A percentile compares a stretch with the other conserved stretches of the same genome.
phyloP scores from a whole-genome alignment of 768 basidiomycete genomes.

The Roridomyces roridus region DNA sequence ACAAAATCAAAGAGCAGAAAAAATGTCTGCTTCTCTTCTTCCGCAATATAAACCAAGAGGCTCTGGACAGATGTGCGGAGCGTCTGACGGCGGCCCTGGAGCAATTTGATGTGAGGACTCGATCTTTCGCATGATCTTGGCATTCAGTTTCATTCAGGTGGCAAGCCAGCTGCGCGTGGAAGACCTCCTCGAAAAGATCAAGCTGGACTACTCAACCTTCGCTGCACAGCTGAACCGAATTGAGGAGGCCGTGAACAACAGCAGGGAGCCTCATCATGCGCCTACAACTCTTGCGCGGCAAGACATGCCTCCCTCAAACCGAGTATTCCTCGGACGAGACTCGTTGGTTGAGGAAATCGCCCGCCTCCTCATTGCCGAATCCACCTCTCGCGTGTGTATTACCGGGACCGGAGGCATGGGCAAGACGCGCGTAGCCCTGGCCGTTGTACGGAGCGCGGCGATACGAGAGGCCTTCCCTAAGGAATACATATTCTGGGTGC shows the following conservation, averaged over 20 bases:
- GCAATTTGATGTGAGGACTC: not conserved
- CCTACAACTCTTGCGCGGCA: not conserved
- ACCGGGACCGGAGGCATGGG: constrained; percentile 41
- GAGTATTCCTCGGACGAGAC: constrained; percentile 15
- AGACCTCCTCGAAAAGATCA: not conserved
- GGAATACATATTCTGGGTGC: constrained; percentile 35
- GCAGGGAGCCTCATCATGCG: not conserved
- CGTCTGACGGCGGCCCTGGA: not conserved
- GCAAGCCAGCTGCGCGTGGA: not conserved
- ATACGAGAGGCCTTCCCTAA: constrained; percentile 30
- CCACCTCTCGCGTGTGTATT: constrained; percentile 7
- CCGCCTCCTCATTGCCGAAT: not conserved
- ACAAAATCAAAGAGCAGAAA: constrained; percentile 8
- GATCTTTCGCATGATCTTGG: not conserved
- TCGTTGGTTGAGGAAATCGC: constrained; percentile 8
- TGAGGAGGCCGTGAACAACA: not conserved
- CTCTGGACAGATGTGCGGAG: not conserved
- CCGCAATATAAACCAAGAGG: not conserved
- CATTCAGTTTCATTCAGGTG: not conserved
- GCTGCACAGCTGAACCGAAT: not conserved
- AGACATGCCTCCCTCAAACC: constrained; percentile 10
- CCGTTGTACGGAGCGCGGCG: constrained; percentile 32
- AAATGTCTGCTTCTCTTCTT: constrained; percentile 1
- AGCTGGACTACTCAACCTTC: not conserved
- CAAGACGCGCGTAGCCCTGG: constrained; percentile 38